These are phyloP conservation scores for Suillus bovinus DNA, from an alignment of 768 basidiomycete genomes.

Conservation along the genomic window DNA sequence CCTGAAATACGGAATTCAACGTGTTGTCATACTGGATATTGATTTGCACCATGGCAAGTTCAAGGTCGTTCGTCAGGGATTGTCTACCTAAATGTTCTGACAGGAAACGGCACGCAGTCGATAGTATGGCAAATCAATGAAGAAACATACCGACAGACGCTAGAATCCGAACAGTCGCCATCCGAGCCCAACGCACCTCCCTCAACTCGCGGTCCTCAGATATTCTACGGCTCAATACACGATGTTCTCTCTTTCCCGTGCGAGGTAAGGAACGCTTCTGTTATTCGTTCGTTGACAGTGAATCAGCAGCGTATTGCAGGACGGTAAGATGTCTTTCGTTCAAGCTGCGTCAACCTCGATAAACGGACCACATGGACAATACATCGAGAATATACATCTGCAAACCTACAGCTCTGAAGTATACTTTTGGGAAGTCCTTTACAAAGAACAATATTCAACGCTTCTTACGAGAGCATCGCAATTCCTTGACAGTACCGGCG, in stretches of 20 bases:
- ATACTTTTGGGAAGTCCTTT: constrained; percentile 77
- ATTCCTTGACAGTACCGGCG: constrained; percentile 70
- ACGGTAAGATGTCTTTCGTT: constrained; percentile 74
- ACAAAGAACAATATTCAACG: constrained; percentile 59
- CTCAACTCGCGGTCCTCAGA: constrained; percentile 48
- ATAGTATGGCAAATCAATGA: constrained; percentile 92
- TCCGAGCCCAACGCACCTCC: constrained; percentile 34
- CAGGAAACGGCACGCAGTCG: constrained; percentile 94
- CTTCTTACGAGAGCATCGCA: constrained; percentile 67
- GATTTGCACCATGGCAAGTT: constrained; percentile 38
- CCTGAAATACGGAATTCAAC: constrained; percentile 71
- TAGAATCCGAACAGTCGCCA: constrained; percentile 46
- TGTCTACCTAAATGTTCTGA: background rate
- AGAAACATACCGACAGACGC: constrained; percentile 70
- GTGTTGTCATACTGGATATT: constrained; percentile 88
- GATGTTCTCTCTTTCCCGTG: constrained; percentile 92
- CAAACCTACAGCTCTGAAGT: constrained; percentile 66
- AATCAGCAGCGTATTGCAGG: constrained; percentile 42
- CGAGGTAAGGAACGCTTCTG: constrained; percentile 53
- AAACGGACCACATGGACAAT: constrained; percentile 81
- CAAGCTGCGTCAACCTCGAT: constrained; percentile 87
- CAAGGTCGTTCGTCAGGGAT: background rate
- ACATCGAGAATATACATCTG: constrained; percentile 86
- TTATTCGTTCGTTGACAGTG: background rate
- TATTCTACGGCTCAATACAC: constrained; percentile 93